These are phyloP conservation scores for Simplicillium aogashimaense DNA, from an alignment of 2,329 filamentous ascomycete genomes.

Conservation along the genomic window DNA sequence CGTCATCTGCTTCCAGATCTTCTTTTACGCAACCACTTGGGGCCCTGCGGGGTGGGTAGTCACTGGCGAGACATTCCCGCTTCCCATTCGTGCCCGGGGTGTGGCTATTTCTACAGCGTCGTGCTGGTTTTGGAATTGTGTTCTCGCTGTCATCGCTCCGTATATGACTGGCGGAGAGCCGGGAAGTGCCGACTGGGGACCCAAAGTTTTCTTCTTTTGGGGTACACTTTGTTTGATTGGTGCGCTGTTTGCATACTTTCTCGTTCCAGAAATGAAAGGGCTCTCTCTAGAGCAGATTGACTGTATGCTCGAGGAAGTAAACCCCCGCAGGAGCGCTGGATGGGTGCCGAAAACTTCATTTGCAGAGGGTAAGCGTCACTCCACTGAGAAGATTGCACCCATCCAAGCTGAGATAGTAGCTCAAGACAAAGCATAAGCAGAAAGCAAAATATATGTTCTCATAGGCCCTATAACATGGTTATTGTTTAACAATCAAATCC, in stretches of 20 bases:
- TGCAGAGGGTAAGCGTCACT: too few relatives aligned
- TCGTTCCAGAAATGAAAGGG: slow-evolving; percentile 67
- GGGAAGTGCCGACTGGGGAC: slow-evolving; percentile 30
- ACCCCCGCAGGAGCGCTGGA: slow-evolving; percentile 24
- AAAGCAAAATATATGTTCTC: too few relatives aligned
- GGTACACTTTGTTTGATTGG: slow-evolving; percentile 45
- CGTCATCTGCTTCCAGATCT: slow-evolving; percentile 72
- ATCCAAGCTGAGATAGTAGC: too few relatives aligned
- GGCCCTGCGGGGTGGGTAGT: slow-evolving; percentile 59
- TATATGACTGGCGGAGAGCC: slow-evolving; percentile 47
- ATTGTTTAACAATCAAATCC: too few relatives aligned
- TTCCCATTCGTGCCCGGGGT: slow-evolving; percentile 63
- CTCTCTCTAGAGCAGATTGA: slow-evolving; percentile 66
- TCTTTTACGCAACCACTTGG: slow-evolving; percentile 72
- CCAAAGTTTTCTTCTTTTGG: slow-evolving; percentile 50
- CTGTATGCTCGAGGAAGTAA: slow-evolving; percentile 43
- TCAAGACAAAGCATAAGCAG: too few relatives aligned
- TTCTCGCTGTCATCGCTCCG: slow-evolving; percentile 48
- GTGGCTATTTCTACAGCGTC: slow-evolving; percentile 61
- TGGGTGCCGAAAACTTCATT: slow-evolving; percentile 25
- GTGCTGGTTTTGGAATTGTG: slow-evolving; percentile 67
- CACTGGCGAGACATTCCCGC: slow-evolving; percentile 67
- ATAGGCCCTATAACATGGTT: too few relatives aligned
- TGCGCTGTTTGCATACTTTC: slow-evolving; percentile 45
- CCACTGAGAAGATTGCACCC: too few relatives aligned